Conservation (phyloP, 345 rosid species). For the Citrus hindsii region DNA sequence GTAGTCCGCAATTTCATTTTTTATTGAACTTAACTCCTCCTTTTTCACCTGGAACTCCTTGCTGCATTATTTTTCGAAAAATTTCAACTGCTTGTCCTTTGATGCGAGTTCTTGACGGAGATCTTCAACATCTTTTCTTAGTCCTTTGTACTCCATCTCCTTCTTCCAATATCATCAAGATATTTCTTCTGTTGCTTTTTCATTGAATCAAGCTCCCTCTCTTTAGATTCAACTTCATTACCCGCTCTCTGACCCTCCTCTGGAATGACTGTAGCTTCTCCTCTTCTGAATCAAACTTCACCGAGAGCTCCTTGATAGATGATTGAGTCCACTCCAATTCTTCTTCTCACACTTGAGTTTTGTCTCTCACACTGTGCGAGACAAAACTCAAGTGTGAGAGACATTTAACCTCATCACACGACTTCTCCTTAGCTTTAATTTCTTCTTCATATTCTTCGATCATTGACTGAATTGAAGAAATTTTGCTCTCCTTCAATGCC, state of each 20-base stretch:
- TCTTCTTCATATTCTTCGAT: conserved; percentile 9
- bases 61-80: conserved; percentile 15
- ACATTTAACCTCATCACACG: conserved; percentile 5
- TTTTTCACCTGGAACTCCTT: conserved; percentile 14
- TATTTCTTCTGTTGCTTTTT: not conserved
- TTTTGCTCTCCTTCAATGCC: not conserved
- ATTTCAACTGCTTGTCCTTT: conserved; percentile 11
- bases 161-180: conserved; percentile 14
- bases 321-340: conserved; percentile 4
- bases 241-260: not conserved
- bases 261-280: conserved; percentile 7
- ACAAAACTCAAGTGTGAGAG: not conserved
- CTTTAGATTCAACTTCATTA: conserved; percentile 13
- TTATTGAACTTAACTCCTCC: conserved; percentile 13
- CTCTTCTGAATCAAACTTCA: conserved; percentile 15
- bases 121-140: not conserved
- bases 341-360: not conserved
- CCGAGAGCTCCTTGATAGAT: conserved; percentile 11
- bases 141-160: not conserved
- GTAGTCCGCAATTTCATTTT: conserved; percentile 16
- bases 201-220: conserved; percentile 18
- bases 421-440: conserved; percentile 9
- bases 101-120: not conserved
- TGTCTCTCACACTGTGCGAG: not conserved
- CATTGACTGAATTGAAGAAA: conserved; percentile 6